A percentile compares a stretch with the other conserved stretches of the same genome.
Conservation (phyloP, 495 filamentous ascomycete genomes). For the Xylaria acuta region DNA sequence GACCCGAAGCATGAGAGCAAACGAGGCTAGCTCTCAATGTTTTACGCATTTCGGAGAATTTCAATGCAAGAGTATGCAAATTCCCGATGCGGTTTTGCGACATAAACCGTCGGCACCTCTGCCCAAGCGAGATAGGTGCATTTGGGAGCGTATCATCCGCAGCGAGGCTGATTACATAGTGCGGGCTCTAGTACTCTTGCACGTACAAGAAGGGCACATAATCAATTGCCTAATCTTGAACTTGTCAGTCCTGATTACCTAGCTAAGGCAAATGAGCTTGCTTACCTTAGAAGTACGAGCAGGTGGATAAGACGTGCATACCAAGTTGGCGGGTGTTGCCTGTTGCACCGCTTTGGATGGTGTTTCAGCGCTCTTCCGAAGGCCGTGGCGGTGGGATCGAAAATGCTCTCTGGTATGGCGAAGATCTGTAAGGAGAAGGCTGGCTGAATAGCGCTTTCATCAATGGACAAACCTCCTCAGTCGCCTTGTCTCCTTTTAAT, state of each 20-base stretch:
- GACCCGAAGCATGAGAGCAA: background rate
- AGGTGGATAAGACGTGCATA: conserved; percentile 6
- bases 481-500: background rate
- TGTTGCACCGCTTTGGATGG: background rate
- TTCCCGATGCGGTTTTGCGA: conserved; percentile 17
- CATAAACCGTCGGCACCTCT: background rate
- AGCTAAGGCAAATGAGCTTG: background rate
- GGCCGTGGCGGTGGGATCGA: background rate
- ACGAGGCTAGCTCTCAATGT: conserved; percentile 6
- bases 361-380: conserved; percentile 2
- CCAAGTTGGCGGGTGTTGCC: background rate
- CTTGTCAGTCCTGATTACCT: background rate
- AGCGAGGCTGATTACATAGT: background rate
- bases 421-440: background rate
- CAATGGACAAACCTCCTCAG: background rate
- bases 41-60: conserved; percentile 20
- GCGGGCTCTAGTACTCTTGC: background rate
- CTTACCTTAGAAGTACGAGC: background rate
- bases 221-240: conserved; percentile 1
- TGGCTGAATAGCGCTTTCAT: background rate
- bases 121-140: conserved; percentile 20
- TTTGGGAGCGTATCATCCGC: background rate
- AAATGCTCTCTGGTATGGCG: background rate
- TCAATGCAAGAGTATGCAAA: conserved; percentile 16
- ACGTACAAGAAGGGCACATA: background rate